Conservation (phyloP, 164 flowering plant genomes). For the Taxillus chinensis region DNA sequence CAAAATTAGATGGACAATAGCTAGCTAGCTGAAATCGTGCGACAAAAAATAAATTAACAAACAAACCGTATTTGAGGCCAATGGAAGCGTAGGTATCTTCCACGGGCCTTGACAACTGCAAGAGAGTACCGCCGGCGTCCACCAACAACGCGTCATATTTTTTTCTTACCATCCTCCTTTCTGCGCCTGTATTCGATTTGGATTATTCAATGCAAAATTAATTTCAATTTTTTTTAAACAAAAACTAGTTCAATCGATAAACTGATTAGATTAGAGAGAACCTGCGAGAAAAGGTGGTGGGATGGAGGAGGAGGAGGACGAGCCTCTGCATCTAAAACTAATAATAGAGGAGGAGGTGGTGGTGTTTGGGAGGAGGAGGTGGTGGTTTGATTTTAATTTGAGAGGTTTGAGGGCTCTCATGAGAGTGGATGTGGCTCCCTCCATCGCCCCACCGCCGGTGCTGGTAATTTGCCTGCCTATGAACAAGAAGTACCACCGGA, state of each 20-base stretch:
- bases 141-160: constrained; percentile 71
- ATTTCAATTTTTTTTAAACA: not conserved
- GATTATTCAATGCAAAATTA: not conserved
- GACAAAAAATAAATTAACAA: not conserved
- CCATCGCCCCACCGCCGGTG: not conserved
- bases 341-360: constrained; percentile 13
- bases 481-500: no score
- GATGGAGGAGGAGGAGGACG: not conserved
- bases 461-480: no score
- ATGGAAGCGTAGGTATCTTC: constrained; percentile 65
- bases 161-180: constrained; percentile 13
- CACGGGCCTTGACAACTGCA: constrained; percentile 81
- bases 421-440: not conserved
- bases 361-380: constrained; percentile 8
- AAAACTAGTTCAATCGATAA: not conserved
- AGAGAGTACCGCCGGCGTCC: constrained; percentile 93
- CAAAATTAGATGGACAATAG: no score
- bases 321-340: constrained; percentile 7
- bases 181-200: constrained; percentile 10
- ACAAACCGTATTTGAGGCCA: constrained; percentile 70
- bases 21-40: no score
- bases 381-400: constrained; percentile 14
- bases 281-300: not conserved
- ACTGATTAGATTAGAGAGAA: not conserved
- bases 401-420: constrained; percentile 20